A percentile compares a stretch with the other conserved stretches of the same genome.
Conservation (phyloP, 2,329 filamentous ascomycete genomes). For the Penicillium sclerotigenum region DNA sequence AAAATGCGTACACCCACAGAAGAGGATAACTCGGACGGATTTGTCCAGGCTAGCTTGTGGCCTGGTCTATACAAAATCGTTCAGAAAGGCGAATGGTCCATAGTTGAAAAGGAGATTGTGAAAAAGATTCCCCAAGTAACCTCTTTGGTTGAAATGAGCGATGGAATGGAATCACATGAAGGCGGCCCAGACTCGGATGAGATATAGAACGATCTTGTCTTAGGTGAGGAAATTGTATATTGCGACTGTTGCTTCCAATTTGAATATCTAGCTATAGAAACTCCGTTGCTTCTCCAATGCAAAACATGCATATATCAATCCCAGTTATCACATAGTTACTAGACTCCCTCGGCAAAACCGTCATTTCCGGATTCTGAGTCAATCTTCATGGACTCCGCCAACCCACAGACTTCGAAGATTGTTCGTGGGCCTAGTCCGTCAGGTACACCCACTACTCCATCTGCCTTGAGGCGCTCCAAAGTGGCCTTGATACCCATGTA, state of each 20-base stretch:
- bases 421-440: constrained; percentile 34
- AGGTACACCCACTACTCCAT: constrained; percentile 35
- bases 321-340: not conserved
- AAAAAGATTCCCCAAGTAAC: not conserved
- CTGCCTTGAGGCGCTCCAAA: constrained; percentile 34
- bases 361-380: constrained; percentile 39
- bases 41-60: constrained; percentile 12
- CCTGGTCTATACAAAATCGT: constrained; percentile 11
- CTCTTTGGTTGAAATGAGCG: not conserved
- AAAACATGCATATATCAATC: not conserved
- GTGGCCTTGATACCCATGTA: constrained; percentile 36
- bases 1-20: constrained; percentile 5
- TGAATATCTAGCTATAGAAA: not conserved
- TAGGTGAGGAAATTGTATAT: not conserved
- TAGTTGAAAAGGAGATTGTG: constrained; percentile 13
- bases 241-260: not conserved
- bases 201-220: not conserved
- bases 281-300: not conserved
- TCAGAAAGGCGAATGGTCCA: not conserved
- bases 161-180: not conserved
- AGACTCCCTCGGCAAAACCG: constrained; percentile 30
- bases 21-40: not conserved
- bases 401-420: constrained; percentile 42
- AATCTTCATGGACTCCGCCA: constrained; percentile 40
- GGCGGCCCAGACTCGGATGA: not conserved